phyloP scores from a whole-genome alignment of 495 filamentous ascomycete species.

The Aspergillus panamensis region DNA sequence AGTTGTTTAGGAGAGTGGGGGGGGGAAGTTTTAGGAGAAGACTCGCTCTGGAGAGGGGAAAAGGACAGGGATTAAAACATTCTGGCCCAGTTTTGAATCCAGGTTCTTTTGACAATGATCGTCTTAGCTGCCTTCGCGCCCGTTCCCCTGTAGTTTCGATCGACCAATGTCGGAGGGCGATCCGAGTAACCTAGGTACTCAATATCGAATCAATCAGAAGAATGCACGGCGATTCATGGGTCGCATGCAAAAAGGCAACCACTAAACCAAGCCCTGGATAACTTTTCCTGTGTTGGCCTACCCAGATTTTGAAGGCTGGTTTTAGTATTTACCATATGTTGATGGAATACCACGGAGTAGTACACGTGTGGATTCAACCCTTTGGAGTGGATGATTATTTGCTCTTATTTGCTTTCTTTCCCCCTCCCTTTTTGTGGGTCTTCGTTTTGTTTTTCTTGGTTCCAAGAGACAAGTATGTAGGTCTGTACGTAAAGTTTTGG shows the following conservation, averaged over 20 bases:
- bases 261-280: background rate
- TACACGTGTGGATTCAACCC: background rate
- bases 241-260: slow-evolving; percentile 14
- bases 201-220: background rate
- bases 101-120: background rate
- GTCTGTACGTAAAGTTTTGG: too few species aligned
- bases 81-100: background rate
- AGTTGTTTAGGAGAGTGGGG: background rate
- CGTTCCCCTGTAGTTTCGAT: background rate
- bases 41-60: background rate
- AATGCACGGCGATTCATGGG: background rate
- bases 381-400: background rate
- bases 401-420: background rate
- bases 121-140: background rate
- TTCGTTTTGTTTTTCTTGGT: background rate
- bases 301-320: background rate
- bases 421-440: background rate
- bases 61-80: background rate
- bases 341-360: too few species aligned
- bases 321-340: background rate
- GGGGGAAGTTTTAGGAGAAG: background rate
- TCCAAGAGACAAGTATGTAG: background rate
- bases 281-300: background rate
- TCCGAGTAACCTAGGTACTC: background rate
- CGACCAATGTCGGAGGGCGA: background rate